A percentile compares a stretch with the other conserved stretches of the same genome.
phyloP scores from a whole-genome alignment of 2,329 filamentous ascomycete genomes.

The Epicoccum nigrum region DNA sequence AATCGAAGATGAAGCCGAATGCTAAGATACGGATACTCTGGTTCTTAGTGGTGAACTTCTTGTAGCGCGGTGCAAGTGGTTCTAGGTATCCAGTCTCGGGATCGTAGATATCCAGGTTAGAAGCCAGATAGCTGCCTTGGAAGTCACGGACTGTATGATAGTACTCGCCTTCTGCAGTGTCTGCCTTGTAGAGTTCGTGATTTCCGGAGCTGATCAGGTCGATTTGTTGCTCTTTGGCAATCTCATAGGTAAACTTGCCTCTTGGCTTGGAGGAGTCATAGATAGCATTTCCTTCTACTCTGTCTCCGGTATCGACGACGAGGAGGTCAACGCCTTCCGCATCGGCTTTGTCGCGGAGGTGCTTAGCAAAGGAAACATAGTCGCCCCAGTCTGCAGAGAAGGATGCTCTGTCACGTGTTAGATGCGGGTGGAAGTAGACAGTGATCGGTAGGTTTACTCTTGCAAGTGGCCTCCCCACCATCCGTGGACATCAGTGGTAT shows the following conservation, averaged over 20 bases:
- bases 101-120: slow-evolving; percentile 88
- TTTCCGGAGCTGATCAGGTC: slow-evolving; percentile 90
- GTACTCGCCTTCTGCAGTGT: slow-evolving; percentile 79
- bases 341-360: slow-evolving; percentile 80
- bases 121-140: slow-evolving; percentile 80
- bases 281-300: slow-evolving; percentile 91
- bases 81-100: slow-evolving; percentile 71
- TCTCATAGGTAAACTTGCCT: slow-evolving; percentile 86
- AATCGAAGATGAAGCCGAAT: slow-evolving; percentile 95
- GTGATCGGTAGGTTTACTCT: slow-evolving; percentile 61
- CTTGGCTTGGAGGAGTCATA: slow-evolving; percentile 90
- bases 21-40: slow-evolving; percentile 82
- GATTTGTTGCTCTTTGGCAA: slow-evolving; percentile 80
- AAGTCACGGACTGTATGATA: slow-evolving; percentile 83
- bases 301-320: slow-evolving; percentile 94
- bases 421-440: background rate
- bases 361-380: slow-evolving; percentile 89
- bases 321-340: slow-evolving; percentile 80
- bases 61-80: slow-evolving; percentile 80
- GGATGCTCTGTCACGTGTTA: slow-evolving; percentile 65
- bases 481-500: slow-evolving; percentile 89
- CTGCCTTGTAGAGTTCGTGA: slow-evolving; percentile 88
- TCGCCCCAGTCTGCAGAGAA: slow-evolving; percentile 98
- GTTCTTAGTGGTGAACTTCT: slow-evolving; percentile 90
- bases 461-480: slow-evolving; percentile 94